Evolutionary conservation across 495 filamentous ascomycete species (phyloP).

Genomic region (Bryoglossum gracile): DNA sequence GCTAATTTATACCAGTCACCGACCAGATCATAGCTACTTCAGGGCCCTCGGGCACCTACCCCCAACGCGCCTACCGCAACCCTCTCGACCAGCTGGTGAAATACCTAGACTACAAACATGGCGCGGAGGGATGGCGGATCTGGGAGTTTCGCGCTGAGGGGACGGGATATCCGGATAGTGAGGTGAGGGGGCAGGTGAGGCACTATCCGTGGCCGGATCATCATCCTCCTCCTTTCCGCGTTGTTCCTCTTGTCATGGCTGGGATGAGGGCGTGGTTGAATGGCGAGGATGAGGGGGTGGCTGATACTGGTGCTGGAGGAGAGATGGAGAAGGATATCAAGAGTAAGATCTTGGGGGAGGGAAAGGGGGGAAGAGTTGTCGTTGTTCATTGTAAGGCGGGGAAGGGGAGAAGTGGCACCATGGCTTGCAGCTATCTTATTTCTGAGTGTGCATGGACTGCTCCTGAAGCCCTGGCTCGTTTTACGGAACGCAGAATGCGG

Average conservation of each 20-base stretch:
- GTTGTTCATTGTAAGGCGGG: conserved; percentile 98
- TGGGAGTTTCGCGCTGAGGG: conserved; percentile 98
- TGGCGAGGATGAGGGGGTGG: conserved; percentile 37
- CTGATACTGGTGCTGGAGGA: conserved; percentile 22
- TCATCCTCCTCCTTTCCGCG: conserved; percentile 86
- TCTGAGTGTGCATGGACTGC: conserved; percentile 80
- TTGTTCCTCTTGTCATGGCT: conserved; percentile 81
- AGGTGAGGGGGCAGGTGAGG: conserved; percentile 73
- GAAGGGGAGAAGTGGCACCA: conserved; percentile 88
- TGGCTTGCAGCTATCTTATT: conserved; percentile 81
- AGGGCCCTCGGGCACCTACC: conserved; percentile 80
- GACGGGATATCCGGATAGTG: conserved; percentile 85
- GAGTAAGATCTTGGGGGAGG: conserved; percentile 18
- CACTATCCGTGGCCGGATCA: conserved; percentile 97
- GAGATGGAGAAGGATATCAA: conserved; percentile 46
- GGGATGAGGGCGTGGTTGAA: conserved; percentile 84
- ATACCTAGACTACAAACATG: conserved; percentile 82
- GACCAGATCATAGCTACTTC: conserved; percentile 70
- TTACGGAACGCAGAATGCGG: conserved; percentile 84
- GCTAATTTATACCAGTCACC: too few species aligned
- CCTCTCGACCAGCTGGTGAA: conserved; percentile 76
- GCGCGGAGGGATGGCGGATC: conserved; percentile 75
- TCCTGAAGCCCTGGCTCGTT: conserved; percentile 69
- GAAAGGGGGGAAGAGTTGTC: conserved; percentile 47
- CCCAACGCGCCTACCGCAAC: conserved; percentile 85